Percentiles rank a stretch among this genome's conserved stretches.
Conservation (phyloP, 345 rosid genomes). For the Populus ilicifolia region DNA sequence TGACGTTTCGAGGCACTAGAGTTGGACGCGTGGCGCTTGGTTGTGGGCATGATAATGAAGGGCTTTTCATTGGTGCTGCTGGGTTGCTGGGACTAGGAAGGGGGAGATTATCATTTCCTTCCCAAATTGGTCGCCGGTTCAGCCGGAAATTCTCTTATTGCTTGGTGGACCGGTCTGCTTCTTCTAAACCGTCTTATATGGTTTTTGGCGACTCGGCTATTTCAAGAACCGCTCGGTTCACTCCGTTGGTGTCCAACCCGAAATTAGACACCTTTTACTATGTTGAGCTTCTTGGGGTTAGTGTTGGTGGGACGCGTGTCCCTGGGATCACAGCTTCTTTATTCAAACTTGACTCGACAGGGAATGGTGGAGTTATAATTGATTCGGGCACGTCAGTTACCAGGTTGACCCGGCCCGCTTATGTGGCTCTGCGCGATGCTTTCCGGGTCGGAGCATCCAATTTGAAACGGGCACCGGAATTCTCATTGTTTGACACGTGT, state of each 20-base stretch:
- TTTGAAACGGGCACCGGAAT: constrained; percentile 50
- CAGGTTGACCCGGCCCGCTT: constrained; percentile 70
- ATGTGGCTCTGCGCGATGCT: constrained; percentile 56
- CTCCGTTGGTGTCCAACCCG: constrained; percentile 70
- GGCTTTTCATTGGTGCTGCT: constrained; percentile 88
- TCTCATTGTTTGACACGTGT: constrained; percentile 75
- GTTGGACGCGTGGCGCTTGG: constrained; percentile 76
- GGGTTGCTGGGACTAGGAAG: constrained; percentile 90
- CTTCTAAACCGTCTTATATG: constrained; percentile 71
- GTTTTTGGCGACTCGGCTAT: constrained; percentile 74
- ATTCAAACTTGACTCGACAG: constrained; percentile 64
- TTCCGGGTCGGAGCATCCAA: constrained; percentile 49
- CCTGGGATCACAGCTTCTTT: constrained; percentile 57
- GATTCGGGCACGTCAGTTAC: constrained; percentile 91
- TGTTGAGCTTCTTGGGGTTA: constrained; percentile 73
- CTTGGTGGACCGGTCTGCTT: constrained; percentile 79
- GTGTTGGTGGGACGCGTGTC: constrained; percentile 85
- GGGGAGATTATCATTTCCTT: constrained; percentile 74
- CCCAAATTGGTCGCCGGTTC: constrained; percentile 75
- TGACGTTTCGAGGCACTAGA: constrained; percentile 61
- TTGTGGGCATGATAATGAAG: constrained; percentile 92
- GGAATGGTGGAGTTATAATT: constrained; percentile 86
- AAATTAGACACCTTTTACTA: constrained; percentile 93
- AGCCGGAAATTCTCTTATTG: constrained; percentile 84
- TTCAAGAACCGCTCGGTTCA: constrained; percentile 68